phyloP scores from a whole-genome alignment of 2,329 filamentous ascomycete species.

The Cytospora piceicola region DNA sequence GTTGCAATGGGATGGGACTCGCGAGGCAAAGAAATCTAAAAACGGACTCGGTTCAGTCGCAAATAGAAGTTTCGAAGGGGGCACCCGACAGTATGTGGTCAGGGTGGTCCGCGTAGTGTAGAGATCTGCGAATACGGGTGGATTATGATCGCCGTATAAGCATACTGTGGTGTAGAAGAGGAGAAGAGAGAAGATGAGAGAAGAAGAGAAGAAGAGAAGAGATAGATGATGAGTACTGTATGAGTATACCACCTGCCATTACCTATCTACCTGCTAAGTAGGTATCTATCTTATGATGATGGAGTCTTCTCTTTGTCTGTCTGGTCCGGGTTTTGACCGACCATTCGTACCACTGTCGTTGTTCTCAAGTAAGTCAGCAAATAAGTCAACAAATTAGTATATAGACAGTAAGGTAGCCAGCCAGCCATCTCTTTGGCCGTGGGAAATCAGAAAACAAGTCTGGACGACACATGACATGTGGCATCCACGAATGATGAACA shows the following conservation, averaged over 20 bases:
- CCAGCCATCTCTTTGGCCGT: not conserved
- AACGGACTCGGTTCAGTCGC: conserved; percentile 15
- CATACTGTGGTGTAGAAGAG: too few species aligned
- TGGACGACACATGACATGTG: too few species aligned
- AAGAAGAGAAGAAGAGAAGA: not conserved
- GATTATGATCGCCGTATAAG: not conserved
- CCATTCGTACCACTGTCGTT: not conserved
- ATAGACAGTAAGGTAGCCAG: not conserved
- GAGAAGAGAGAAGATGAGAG: too few species aligned
- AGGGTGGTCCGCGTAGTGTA: not conserved
- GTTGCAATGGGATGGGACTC: conserved; percentile 19
- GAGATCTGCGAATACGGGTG: not conserved
- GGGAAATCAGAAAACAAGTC: not conserved
- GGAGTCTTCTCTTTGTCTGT: conserved; percentile 6
- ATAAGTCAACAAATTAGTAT: too few species aligned
- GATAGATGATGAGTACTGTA: not conserved
- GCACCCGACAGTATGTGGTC: conserved; percentile 6
- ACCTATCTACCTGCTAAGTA: too few species aligned
- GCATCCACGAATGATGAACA: conserved; percentile 7
- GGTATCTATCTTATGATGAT: too few species aligned
- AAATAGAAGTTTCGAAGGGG: conserved; percentile 14
- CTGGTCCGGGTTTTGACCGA: not conserved
- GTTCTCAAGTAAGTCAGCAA: too few species aligned
- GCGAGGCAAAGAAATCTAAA: conserved; percentile 12
- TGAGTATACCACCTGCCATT: not conserved